Conservation (phyloP, 2,329 filamentous ascomycete species). For the Alternaria arborescens region DNA sequence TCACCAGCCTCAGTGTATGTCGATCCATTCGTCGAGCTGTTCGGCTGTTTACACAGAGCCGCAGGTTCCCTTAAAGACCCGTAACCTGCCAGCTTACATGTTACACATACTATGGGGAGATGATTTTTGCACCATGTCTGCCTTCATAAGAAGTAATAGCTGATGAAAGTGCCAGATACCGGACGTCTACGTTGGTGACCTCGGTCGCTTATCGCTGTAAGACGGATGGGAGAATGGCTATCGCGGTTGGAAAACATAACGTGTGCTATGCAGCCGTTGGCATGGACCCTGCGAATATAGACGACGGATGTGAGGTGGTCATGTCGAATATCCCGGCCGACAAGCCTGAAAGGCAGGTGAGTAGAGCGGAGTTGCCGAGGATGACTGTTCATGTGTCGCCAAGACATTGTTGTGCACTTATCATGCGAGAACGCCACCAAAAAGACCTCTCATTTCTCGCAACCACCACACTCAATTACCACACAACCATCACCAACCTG, state of each 20-base stretch:
- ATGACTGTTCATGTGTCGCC: slow-evolving; percentile 13
- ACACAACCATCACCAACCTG: neutral
- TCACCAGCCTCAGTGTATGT: neutral
- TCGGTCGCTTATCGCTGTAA: neutral
- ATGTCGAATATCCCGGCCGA: neutral
- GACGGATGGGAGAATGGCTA: neutral
- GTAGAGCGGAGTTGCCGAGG: neutral
- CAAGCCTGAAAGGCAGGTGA: neutral
- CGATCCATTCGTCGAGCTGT: neutral
- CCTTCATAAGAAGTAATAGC: neutral
- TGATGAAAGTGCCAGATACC: neutral
- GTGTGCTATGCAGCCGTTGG: neutral
- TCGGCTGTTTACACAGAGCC: neutral
- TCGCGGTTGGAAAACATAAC: neutral
- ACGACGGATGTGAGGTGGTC: neutral
- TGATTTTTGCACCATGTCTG: neutral
- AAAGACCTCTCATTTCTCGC: slow-evolving; percentile 4
- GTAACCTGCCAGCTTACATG: no score
- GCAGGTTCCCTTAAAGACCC: neutral
- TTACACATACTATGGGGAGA: neutral
- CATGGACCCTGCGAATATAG: neutral
- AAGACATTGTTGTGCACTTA: slow-evolving; percentile 16
- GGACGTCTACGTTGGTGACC: neutral
- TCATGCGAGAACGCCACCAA: slow-evolving; percentile 17
- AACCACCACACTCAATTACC: neutral